A percentile compares a stretch with the other conserved stretches of the same genome.
Conservation (phyloP, 345 rosid species). For the Bretschneidera sinensis region DNA sequence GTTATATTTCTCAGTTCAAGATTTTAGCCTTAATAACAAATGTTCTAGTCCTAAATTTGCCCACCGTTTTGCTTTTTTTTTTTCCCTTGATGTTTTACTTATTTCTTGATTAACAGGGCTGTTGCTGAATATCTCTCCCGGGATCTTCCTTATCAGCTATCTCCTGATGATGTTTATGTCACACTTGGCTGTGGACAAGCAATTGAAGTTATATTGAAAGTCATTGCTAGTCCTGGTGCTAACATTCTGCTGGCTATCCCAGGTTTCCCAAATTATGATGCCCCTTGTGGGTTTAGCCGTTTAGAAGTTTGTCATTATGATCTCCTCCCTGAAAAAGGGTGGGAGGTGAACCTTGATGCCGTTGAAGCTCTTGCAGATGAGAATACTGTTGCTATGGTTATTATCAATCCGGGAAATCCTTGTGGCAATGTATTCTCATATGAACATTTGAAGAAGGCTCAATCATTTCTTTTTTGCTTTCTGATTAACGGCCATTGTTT, state of each 20-base stretch:
- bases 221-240: conserved; percentile 26
- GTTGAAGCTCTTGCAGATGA: conserved; percentile 25
- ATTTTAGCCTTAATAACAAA: too few relatives aligned
- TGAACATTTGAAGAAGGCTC: conserved; percentile 41
- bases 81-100: too few relatives aligned
- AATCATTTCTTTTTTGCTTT: too few relatives aligned
- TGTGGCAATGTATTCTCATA: conserved; percentile 43
- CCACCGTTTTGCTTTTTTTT: not conserved
- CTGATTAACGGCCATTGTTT: too few relatives aligned
- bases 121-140: conserved; percentile 29
- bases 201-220: conserved; percentile 23
- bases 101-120: conserved; percentile 14
- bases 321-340: conserved; percentile 22
- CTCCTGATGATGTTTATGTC: conserved; percentile 24
- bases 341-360: conserved; percentile 22
- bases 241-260: conserved; percentile 34
- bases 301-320: conserved; percentile 31
- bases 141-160: conserved; percentile 22
- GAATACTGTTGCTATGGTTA: conserved; percentile 16
- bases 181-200: conserved; percentile 32
- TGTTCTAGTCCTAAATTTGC: not conserved
- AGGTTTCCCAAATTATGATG: conserved; percentile 21
- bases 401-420: conserved; percentile 48
- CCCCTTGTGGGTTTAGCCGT: conserved; percentile 21
- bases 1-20: not conserved